Conservation (phyloP, 495 filamentous ascomycete species). For the Podospora comata region DNA sequence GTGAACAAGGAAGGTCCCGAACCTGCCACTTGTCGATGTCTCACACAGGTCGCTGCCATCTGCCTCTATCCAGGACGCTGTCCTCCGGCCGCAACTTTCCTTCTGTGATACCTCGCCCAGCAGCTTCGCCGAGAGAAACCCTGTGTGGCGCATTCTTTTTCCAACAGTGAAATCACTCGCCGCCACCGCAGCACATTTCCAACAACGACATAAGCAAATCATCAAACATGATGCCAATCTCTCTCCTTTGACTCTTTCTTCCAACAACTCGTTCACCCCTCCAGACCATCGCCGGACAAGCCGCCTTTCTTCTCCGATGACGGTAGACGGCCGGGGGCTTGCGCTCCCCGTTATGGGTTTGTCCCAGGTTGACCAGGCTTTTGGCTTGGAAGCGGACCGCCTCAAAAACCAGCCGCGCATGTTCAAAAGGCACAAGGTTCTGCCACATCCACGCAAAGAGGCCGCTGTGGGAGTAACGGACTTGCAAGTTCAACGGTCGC, state of each 20-base stretch:
- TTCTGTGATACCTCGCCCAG: slow-evolving; percentile 18
- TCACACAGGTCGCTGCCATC: slow-evolving; percentile 29
- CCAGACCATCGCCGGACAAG: not conserved
- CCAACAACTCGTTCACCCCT: not conserved
- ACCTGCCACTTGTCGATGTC: slow-evolving; percentile 33
- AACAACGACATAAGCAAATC: not conserved
- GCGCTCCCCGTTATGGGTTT: slow-evolving; percentile 25
- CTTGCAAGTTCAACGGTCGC: slow-evolving; percentile 2
- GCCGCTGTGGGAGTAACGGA: slow-evolving; percentile 12
- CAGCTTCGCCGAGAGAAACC: slow-evolving; percentile 2
- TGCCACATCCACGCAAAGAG: slow-evolving; percentile 49
- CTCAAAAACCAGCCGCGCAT: slow-evolving; percentile 33
- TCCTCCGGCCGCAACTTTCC: slow-evolving; percentile 27
- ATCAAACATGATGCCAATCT: not conserved
- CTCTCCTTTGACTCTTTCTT: not conserved
- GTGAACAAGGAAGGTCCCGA: not conserved
- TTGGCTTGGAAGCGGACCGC: slow-evolving; percentile 19
- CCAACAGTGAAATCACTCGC: not conserved
- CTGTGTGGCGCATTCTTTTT: slow-evolving; percentile 2
- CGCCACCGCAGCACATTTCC: not conserved
- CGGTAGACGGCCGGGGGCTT: slow-evolving; percentile 20
- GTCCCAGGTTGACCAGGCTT: slow-evolving; percentile 24
- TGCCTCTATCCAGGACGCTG: slow-evolving; percentile 17
- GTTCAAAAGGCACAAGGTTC: slow-evolving; percentile 54
- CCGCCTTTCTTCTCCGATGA: slow-evolving; percentile 17